phyloP scores from a whole-genome alignment of 2,329 filamentous ascomycete genomes.

The Pyrenophora graminea region DNA sequence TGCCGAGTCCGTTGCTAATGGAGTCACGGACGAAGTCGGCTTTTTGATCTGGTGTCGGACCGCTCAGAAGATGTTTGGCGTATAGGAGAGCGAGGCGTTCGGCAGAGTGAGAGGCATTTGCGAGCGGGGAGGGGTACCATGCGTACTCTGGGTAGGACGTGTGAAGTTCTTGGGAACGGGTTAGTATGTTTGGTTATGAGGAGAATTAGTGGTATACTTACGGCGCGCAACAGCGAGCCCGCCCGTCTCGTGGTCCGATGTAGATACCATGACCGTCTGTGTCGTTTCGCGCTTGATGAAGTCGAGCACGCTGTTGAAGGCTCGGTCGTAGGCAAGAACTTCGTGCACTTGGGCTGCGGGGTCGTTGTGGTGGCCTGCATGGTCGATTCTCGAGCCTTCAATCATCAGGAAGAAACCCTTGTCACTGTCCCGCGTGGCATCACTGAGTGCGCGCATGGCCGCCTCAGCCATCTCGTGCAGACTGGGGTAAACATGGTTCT shows the following conservation, averaged over 20 bases:
- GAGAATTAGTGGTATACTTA: conserved; percentile 47
- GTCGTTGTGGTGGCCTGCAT: conserved; percentile 73
- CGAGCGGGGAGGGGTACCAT: conserved; percentile 84
- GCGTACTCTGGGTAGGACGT: conserved; percentile 67
- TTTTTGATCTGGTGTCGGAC: conserved; percentile 35
- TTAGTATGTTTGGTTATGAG: conserved; percentile 13
- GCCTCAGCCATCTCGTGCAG: conserved; percentile 88
- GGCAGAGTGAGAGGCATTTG: conserved; percentile 75
- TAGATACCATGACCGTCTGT: conserved; percentile 81
- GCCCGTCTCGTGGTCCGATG: conserved; percentile 95
- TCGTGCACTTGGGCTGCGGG: conserved; percentile 69
- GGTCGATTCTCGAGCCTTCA: conserved; percentile 93
- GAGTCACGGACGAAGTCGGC: conserved; percentile 69
- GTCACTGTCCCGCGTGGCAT: conserved; percentile 80
- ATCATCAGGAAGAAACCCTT: conserved; percentile 99
- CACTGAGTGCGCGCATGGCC: conserved; percentile 76
- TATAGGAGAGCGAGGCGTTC: conserved; percentile 71
- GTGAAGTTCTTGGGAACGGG: conserved; percentile 56
- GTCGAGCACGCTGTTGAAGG: conserved; percentile 80
- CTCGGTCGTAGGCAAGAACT: conserved; percentile 90
- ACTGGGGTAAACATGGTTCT: conserved; percentile 81
- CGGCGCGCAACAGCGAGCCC: conserved; percentile 81
- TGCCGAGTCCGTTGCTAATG: conserved; percentile 72
- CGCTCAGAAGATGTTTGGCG: conserved; percentile 58
- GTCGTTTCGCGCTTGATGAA: conserved; percentile 77